phyloP scores from a whole-genome alignment of 768 basidiomycete genomes.

The Suillus spraguei region DNA sequence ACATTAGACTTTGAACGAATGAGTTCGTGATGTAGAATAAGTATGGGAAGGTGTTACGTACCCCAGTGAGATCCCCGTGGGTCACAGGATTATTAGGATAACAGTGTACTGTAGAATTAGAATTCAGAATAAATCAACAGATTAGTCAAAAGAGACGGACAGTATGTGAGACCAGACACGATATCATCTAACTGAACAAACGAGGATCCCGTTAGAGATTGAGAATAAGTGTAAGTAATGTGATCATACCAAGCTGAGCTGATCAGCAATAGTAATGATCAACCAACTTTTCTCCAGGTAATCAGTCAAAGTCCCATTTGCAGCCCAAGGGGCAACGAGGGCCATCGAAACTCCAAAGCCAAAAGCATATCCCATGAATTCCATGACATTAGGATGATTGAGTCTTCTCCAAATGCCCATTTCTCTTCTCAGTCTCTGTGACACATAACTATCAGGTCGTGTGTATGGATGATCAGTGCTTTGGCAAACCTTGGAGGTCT shows the following conservation, averaged over 20 bases:
- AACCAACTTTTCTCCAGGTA: neutral
- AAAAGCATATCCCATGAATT: constrained; percentile 23
- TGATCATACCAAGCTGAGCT: neutral
- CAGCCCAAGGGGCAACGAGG: constrained; percentile 26
- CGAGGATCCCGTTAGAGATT: neutral
- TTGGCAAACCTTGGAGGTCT: constrained; percentile 1
- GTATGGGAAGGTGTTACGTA: constrained; percentile 11
- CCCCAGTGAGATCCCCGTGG: constrained; percentile 31
- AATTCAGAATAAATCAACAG: neutral
- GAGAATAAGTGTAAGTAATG: neutral
- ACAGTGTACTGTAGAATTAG: constrained; percentile 12
- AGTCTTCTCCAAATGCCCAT: constrained; percentile 27
- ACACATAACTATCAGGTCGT: neutral
- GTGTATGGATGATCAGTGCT: neutral
- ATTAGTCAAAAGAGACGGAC: constrained; percentile 2
- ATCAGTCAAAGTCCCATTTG: constrained; percentile 19
- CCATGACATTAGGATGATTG: constrained; percentile 24
- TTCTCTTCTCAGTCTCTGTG: constrained; percentile 24
- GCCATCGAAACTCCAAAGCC: constrained; percentile 25
- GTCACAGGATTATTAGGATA: constrained; percentile 9
- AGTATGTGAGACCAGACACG: constrained; percentile 12
- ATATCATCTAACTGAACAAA: constrained; percentile 10
- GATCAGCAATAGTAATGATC: neutral
- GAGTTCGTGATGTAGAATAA: neutral
- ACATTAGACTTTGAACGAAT: constrained; percentile 15